phyloP scores from a whole-genome alignment of 2,329 filamentous ascomycete genomes.

The Sclerotinia nivalis region DNA sequence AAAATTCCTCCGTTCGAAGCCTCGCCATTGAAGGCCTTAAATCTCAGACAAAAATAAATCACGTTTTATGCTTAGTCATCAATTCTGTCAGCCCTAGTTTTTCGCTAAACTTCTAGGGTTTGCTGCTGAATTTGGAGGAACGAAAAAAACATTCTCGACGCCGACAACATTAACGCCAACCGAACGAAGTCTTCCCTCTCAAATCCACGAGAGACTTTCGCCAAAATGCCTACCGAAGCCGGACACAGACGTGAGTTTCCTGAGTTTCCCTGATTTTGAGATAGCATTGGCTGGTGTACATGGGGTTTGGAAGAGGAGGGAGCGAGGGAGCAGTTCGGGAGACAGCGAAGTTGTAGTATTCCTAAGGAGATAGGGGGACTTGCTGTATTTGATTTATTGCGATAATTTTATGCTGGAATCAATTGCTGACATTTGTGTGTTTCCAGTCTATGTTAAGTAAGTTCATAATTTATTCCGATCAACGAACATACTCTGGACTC shows the following conservation, averaged over 20 bases:
- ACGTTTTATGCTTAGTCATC: slow-evolving; percentile 13
- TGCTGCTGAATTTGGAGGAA: slow-evolving; percentile 8
- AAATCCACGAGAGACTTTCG: slow-evolving; percentile 51
- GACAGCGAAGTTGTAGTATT: slow-evolving; percentile 4
- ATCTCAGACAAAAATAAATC: background rate
- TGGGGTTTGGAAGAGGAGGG: background rate
- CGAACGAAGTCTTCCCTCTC: slow-evolving; percentile 42
- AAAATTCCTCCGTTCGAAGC: background rate
- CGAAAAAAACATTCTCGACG: slow-evolving; percentile 38
- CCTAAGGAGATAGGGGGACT: background rate
- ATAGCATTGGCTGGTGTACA: slow-evolving; percentile 1
- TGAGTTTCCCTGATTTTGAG: slow-evolving; percentile 54
- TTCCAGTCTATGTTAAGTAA: slow-evolving; percentile 86
- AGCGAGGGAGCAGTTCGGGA: background rate
- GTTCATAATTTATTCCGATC: slow-evolving; percentile 45
- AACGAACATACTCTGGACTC: background rate
- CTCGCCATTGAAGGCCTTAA: background rate
- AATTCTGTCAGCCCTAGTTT: slow-evolving; percentile 18
- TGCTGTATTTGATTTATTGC: background rate
- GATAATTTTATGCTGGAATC: slow-evolving; percentile 15
- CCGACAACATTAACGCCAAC: slow-evolving; percentile 30
- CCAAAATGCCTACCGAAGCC: slow-evolving; percentile 85
- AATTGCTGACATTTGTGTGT: slow-evolving; percentile 37
- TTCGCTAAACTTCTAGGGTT: slow-evolving; percentile 21
- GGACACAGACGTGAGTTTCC: slow-evolving; percentile 81